Evolutionary conservation across 2,329 filamentous ascomycete genomes (phyloP), one percentile per base, ranked within the genome.

Genomic region (Rutstroemia sydowiana): DNA sequence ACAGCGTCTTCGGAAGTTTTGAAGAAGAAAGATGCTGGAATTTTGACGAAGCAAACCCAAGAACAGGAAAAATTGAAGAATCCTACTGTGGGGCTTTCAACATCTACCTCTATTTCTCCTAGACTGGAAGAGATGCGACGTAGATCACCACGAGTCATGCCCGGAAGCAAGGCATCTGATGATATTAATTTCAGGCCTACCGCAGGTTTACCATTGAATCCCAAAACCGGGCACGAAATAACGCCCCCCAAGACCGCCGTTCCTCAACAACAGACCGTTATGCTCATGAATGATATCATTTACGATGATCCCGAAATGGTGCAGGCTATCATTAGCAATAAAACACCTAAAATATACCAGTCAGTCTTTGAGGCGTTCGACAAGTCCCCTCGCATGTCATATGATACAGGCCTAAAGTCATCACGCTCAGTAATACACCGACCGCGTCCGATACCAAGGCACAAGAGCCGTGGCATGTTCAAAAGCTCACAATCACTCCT

Each of bases 231-330:
- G 14, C 57, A 54, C 43, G 49, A 53, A 18, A 44, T 45, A 8
- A 52, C 57, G 31, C 40, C 48, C 8, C 42, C 48, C 21, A 51
- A 58, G 30, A 44, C 52, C 16, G 21, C 18, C 10, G 46, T 55
- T 18, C 40, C 59, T 49, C 70, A 66, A 48, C 66, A 74, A 21
- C 71, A 75, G 53, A 79, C 73, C 3, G 71, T 80, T 42, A 74
- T 81, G 72, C 73, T 79, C 49, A 65, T 81, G 45, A 81, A 79
- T 53, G 71, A 75, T 45, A 78, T 80, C 50, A 70, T 76, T 32
- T 80, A 79, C 55, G 69, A 80, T 49, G 69, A 82, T 51, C 76
- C 78, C 0, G 65, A 61, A 26, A 64, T 68, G 1, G 75, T 81
- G 2, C 68, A 73, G 47, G 71, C 69, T 21, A 76, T 80, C 53